phyloP scores from a whole-genome alignment of 169 alveolate species.

The Plasmodium blacklocki region DNA sequence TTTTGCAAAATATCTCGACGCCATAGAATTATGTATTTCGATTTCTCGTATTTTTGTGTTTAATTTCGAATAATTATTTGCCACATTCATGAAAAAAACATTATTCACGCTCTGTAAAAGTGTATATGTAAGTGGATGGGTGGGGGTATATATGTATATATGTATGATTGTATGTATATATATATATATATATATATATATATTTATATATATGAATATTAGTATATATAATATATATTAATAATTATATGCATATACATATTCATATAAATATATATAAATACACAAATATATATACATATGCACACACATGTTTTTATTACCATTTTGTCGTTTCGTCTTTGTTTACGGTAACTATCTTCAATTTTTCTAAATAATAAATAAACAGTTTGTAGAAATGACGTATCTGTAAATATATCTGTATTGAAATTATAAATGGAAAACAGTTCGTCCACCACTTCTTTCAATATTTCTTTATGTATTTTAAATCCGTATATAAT shows the following conservation, averaged over 20 bases:
- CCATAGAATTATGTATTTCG: slow-evolving; percentile 28
- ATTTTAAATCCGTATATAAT: too few species aligned
- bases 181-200: background rate
- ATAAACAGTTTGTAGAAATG: slow-evolving; percentile 45
- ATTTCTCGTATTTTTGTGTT: slow-evolving; percentile 16
- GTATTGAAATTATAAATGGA: too few species aligned
- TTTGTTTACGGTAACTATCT: slow-evolving; percentile 16
- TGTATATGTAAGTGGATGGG: background rate
- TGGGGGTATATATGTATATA: background rate
- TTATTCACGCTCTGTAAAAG: slow-evolving; percentile 56
- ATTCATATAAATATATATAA: too few species aligned
- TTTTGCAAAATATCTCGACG: slow-evolving; percentile 39
- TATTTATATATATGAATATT: too few species aligned
- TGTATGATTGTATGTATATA: background rate
- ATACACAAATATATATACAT: too few species aligned
- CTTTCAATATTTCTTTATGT: too few species aligned
- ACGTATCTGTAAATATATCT: slow-evolving; percentile 13
- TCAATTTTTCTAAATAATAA: slow-evolving; percentile 35
- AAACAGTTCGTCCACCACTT: too few species aligned
- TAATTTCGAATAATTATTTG: slow-evolving; percentile 23
- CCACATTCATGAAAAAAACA: too few species aligned
- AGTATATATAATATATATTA: too few species aligned
- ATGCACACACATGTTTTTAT: background rate
- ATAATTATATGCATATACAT: too few species aligned
- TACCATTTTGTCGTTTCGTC: slow-evolving; percentile 42